These are phyloP conservation scores for Botrytis byssoidea DNA, from an alignment of 2,329 filamentous ascomycete genomes.

Conservation along the genomic window DNA sequence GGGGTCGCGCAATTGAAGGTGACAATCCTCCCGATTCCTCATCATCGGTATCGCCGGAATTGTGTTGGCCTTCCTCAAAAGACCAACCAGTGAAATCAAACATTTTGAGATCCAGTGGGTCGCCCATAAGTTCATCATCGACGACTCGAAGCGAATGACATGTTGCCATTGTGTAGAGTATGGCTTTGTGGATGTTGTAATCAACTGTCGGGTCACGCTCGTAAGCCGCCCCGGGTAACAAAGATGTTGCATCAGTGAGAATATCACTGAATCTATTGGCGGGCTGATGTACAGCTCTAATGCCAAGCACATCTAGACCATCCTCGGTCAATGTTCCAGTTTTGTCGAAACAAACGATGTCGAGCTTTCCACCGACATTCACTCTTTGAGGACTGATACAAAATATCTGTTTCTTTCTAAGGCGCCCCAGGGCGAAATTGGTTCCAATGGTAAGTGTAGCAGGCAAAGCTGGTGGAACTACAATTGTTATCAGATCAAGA, in stretches of 20 bases:
- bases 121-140: constrained; percentile 85
- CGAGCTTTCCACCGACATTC: constrained; percentile 93
- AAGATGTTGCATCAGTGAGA: constrained; percentile 60
- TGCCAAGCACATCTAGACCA: constrained; percentile 87
- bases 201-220: constrained; percentile 60
- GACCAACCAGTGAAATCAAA: constrained; percentile 94
- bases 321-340: constrained; percentile 98
- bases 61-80: constrained; percentile 83
- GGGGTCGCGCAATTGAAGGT: constrained; percentile 86
- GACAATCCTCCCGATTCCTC: constrained; percentile 74
- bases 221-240: constrained; percentile 53
- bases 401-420: constrained; percentile 89
- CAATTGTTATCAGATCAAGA: constrained; percentile 93
- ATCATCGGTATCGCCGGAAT: constrained; percentile 61
- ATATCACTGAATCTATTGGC: constrained; percentile 70
- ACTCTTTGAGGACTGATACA: constrained; percentile 97
- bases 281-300: constrained; percentile 70
- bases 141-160: constrained; percentile 89
- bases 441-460: constrained; percentile 95
- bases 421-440: constrained; percentile 83
- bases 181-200: constrained; percentile 63
- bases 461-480: constrained; percentile 90
- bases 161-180: constrained; percentile 92
- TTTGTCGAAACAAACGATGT: constrained; percentile 97
- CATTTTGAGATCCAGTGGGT: constrained; percentile 96